Evolutionary conservation across 2,329 filamentous ascomycete genomes (phyloP).

Genomic region (Teratosphaeria zuluensis): DNA sequence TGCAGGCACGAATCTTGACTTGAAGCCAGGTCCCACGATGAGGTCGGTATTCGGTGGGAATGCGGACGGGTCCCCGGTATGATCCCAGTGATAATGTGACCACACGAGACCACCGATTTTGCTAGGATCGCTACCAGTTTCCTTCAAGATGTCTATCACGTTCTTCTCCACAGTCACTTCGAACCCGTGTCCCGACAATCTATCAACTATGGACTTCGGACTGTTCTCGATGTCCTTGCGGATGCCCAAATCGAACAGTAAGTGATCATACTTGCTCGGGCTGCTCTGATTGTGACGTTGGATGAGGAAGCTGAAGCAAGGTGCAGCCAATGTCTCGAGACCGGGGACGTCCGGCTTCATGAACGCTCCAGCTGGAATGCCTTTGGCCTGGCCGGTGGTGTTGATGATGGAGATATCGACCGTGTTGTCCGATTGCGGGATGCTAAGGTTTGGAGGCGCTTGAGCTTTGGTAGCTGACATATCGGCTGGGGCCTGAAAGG

Average conservation of each 20-base stretch:
- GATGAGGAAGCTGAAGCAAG: slow-evolving; percentile 39
- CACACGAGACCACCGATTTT: slow-evolving; percentile 26
- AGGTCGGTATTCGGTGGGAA: slow-evolving; percentile 34
- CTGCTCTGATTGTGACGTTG: slow-evolving; percentile 25
- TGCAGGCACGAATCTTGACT: slow-evolving; percentile 28
- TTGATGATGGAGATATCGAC: slow-evolving; percentile 24
- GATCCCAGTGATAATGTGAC: slow-evolving; percentile 26
- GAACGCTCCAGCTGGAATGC: slow-evolving; percentile 14
- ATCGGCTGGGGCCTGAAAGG: no score
- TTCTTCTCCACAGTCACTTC: slow-evolving; percentile 34
- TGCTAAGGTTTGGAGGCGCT: slow-evolving; percentile 20
- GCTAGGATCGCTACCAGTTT: slow-evolving; percentile 29
- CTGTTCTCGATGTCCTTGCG: slow-evolving; percentile 33
- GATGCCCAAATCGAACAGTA: slow-evolving; percentile 34
- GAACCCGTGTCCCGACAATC: slow-evolving; percentile 18
- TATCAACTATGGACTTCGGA: slow-evolving; percentile 14
- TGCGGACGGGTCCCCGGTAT: slow-evolving; percentile 31
- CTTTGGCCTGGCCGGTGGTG: slow-evolving; percentile 10
- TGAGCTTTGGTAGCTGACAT: slow-evolving; percentile 1
- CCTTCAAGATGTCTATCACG: slow-evolving; percentile 31
- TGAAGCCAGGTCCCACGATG: slow-evolving; percentile 25
- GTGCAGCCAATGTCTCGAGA: slow-evolving; percentile 24
- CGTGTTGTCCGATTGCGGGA: slow-evolving; percentile 19
- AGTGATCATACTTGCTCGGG: slow-evolving; percentile 5
- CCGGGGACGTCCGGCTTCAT: slow-evolving; percentile 28